phyloP scores from a whole-genome alignment of 441 rosid genomes.

The Dalechampia spathulata region DNA sequence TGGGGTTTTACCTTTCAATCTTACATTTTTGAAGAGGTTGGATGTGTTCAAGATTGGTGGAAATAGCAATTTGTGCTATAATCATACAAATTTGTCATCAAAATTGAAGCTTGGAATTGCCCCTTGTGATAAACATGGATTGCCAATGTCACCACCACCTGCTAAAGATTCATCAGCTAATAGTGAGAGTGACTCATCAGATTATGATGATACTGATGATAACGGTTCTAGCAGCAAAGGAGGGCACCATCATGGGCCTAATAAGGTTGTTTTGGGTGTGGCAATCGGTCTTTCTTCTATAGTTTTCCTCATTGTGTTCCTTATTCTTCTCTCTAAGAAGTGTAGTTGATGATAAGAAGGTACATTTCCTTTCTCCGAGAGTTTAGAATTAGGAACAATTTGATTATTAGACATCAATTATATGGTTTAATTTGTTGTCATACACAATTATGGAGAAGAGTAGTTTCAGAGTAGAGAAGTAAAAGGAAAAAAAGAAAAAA shows the following conservation, averaged over 20 bases:
- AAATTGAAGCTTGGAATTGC: conserved; percentile 84
- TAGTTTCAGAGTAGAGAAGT: conserved; percentile 16
- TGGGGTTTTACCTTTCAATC: conserved; percentile 83
- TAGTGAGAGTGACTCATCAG: conserved; percentile 38
- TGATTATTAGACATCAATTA: conserved; percentile 21
- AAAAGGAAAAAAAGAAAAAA: not conserved
- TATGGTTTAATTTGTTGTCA: conserved; percentile 24
- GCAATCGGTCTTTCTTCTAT: conserved; percentile 80
- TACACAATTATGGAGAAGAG: conserved; percentile 15
- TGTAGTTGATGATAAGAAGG: conserved; percentile 42
- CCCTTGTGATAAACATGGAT: conserved; percentile 76
- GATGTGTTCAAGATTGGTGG: conserved; percentile 68
- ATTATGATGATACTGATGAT: conserved; percentile 36
- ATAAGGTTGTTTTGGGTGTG: conserved; percentile 79
- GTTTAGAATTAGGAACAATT: conserved; percentile 23
- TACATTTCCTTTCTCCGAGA: conserved; percentile 9
- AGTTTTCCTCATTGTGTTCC: conserved; percentile 82
- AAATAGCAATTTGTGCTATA: conserved; percentile 71
- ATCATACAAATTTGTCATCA: conserved; percentile 51
- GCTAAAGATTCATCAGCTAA: conserved; percentile 40
- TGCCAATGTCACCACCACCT: conserved; percentile 84
- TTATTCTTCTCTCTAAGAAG: conserved; percentile 76
- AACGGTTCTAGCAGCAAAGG: conserved; percentile 30
- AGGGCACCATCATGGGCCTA: conserved; percentile 67
- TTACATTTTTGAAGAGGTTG: conserved; percentile 51